Percentiles rank a stretch among this genome's conserved stretches.
Evolutionary conservation across 1,284 basidiomycete species (phyloP).

Genomic region (Limonomyces culmigenus): DNA sequence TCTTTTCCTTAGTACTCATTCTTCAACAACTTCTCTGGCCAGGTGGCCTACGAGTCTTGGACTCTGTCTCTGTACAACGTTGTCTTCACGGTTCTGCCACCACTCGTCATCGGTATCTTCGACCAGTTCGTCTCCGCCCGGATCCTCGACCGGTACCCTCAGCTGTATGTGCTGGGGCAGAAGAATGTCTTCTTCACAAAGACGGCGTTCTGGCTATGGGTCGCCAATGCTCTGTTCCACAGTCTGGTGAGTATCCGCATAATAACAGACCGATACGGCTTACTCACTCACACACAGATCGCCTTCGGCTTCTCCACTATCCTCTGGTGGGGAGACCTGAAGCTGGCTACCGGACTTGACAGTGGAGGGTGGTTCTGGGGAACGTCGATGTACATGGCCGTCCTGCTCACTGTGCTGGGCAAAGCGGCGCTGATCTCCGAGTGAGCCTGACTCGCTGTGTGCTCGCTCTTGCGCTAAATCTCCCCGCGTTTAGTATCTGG

Average conservation of each 20-base stretch:
- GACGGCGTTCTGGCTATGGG: conserved; percentile 90
- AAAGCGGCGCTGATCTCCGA: conserved; percentile 97
- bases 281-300: conserved; percentile 26
- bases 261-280: background rate
- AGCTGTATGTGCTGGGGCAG: conserved; percentile 88
- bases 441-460: conserved; percentile 29
- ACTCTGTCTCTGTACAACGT: conserved; percentile 91
- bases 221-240: conserved; percentile 88
- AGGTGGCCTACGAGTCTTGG: conserved; percentile 98
- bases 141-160: conserved; percentile 93
- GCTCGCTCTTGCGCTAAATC: conserved; percentile 6
- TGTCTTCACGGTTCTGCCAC: conserved; percentile 87
- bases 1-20: conserved; percentile 65
- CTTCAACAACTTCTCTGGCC: conserved; percentile 97
- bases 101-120: conserved; percentile 93
- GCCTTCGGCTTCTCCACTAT: conserved; percentile 81
- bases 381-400: conserved; percentile 83
- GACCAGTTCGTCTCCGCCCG: conserved; percentile 96
- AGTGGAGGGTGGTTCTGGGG: conserved; percentile 98
- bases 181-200: conserved; percentile 85
- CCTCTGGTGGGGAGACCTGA: conserved; percentile 84
- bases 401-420: conserved; percentile 88
- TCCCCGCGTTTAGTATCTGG: conserved; percentile 58
- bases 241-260: conserved; percentile 49
- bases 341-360: conserved; percentile 66